Conservation (phyloP, 345 rosid species). For the Eucalyptus polyanthemos region DNA sequence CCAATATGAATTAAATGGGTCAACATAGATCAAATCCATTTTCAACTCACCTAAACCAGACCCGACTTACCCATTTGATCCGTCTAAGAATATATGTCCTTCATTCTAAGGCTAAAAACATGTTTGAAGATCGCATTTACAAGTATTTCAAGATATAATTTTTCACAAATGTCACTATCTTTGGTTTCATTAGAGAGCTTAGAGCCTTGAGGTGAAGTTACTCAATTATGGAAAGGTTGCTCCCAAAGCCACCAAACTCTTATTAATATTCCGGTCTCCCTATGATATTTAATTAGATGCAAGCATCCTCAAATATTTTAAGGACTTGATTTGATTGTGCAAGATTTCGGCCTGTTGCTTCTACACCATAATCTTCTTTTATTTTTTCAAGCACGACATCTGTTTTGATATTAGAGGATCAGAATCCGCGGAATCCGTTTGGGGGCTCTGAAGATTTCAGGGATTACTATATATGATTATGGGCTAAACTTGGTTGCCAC, state of each 20-base stretch:
- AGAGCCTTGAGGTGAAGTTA: neutral
- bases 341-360: neutral
- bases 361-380: neutral
- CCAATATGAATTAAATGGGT: neutral
- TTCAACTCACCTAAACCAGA: neutral
- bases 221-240: neutral
- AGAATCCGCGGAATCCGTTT: neutral
- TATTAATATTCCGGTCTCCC: neutral
- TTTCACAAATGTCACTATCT: neutral
- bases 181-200: neutral
- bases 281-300: neutral
- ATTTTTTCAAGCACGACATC: neutral
- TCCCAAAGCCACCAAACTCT: neutral
- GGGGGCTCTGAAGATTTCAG: neutral
- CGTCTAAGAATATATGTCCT: neutral
- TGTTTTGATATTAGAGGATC: neutral
- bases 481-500: neutral
- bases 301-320: neutral
- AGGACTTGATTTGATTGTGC: neutral
- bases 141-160: neutral
- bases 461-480: neutral
- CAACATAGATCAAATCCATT: neutral
- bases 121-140: neutral
- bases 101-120: neutral
- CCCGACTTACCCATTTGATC: neutral